phyloP scores from a whole-genome alignment of 2,329 filamentous ascomycete species.

The Botrytis elliptica region DNA sequence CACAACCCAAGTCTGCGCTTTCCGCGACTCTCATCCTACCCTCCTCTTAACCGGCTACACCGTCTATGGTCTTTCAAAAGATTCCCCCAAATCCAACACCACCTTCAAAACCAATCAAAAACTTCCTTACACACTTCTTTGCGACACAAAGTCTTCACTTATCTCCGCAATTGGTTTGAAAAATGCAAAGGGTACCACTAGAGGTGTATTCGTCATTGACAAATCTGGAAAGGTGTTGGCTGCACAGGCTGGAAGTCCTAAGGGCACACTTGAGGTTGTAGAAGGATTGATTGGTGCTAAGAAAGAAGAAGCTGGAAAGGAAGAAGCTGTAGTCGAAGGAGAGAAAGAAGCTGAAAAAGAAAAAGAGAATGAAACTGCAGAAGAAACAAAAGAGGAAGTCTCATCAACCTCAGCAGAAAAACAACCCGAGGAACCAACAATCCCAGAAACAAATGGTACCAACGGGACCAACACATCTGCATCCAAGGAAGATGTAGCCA shows the following conservation, averaged over 20 bases:
- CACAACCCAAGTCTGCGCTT: slow-evolving; percentile 89
- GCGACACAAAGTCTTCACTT: slow-evolving; percentile 71
- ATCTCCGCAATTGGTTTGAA: slow-evolving; percentile 87
- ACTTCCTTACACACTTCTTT: slow-evolving; percentile 83
- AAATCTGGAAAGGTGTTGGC: slow-evolving; percentile 79
- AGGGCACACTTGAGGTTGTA: slow-evolving; percentile 73
- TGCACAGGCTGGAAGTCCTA: slow-evolving; percentile 72
- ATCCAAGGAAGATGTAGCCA: slow-evolving; percentile 33
- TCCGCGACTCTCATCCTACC: slow-evolving; percentile 78
- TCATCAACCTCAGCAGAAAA: background rate
- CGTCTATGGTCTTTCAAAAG: slow-evolving; percentile 87
- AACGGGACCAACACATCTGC: slow-evolving; percentile 24
- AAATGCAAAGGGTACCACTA: slow-evolving; percentile 75
- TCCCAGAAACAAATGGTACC: slow-evolving; percentile 24
- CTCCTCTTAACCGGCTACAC: slow-evolving; percentile 76
- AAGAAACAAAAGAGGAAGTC: background rate
- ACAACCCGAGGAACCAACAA: background rate
- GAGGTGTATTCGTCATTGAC: slow-evolving; percentile 85
- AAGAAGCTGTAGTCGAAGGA: background rate
- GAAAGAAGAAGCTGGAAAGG: slow-evolving; percentile 20
- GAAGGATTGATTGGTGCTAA: slow-evolving; percentile 61
- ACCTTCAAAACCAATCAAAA: slow-evolving; percentile 91
- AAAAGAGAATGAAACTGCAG: background rate
- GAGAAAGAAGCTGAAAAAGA: background rate
- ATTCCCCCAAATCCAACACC: slow-evolving; percentile 88